phyloP scores from a whole-genome alignment of 106 monocot species.

The Dioscorea zingiberensis region DNA sequence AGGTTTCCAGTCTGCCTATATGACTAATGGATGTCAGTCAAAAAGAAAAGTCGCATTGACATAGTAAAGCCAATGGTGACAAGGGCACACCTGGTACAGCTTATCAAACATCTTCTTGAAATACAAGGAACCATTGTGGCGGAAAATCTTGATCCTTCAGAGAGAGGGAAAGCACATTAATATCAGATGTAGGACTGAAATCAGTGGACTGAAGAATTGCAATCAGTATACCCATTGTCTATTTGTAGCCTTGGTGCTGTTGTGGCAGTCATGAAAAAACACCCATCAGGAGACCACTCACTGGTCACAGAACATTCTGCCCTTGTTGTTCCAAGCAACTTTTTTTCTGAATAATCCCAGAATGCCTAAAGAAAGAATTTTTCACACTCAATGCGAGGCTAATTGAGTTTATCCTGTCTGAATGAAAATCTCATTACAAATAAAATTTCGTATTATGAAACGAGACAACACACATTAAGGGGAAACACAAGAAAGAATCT shows the following conservation, averaged over 20 bases:
- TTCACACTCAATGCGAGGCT: too few relatives aligned
- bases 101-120: slow-evolving; percentile 87
- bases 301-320: slow-evolving; percentile 95
- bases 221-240: slow-evolving; percentile 68
- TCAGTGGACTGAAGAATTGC: too few relatives aligned
- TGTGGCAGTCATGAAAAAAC: slow-evolving; percentile 95
- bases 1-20: slow-evolving; percentile 95
- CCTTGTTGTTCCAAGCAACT: slow-evolving; percentile 65
- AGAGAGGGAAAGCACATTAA: slow-evolving; percentile 2
- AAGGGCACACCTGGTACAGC: slow-evolving; percentile 64
- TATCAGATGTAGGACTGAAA: too few relatives aligned
- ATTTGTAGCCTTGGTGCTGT: slow-evolving; percentile 96
- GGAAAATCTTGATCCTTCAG: slow-evolving; percentile 88
- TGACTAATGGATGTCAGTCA: slow-evolving; percentile 11
- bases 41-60: neutral
- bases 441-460: too few relatives aligned
- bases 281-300: slow-evolving; percentile 99
- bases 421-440: too few relatives aligned
- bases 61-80: neutral
- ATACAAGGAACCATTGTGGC: slow-evolving; percentile 69
- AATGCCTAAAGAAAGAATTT: slow-evolving; percentile 71
- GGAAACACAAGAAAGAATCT: too few relatives aligned
- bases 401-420: too few relatives aligned
- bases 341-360: slow-evolving; percentile 91
- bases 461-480: too few relatives aligned